Base-by-base conservation (phyloP, 176 grass and related monocot species). In the Metroxylon sagu region DNA sequence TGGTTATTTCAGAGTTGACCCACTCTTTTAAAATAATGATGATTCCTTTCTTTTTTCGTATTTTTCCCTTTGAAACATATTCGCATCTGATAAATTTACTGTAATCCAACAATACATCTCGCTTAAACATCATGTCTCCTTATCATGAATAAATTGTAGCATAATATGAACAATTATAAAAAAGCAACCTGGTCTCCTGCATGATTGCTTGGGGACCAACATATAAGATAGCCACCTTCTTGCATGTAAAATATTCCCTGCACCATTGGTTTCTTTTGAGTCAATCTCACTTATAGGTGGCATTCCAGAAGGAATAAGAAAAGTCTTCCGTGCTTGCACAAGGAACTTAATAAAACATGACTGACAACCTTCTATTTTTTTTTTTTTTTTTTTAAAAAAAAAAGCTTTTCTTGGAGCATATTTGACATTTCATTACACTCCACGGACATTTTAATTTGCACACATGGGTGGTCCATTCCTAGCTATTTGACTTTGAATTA, bases 251-350 rank as follows among this genome's bases (percentile, higher is more conserved):
- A 61, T 60, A 66, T 54, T 66, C 64, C 70, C 3, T 66, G 77
- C 80, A 73, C 58, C 59, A 18, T 76, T 59, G 67, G 71, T 80
- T 85, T 28, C 66, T 72, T 75, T 76, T 73, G 16, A 64, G 57
- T 73, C 72, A 64, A 59, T 62, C 64, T 69, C 53, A 60, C 68
- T 71, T 69, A 17, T 39, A 57, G 54, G 29, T 75, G 39, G 18
- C 50, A 43, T 43, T 43, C 35, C 48, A 6, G 26, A 60, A 28
- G 58, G 4, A 18, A 31, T 26, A 39, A 60, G 58, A 29, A 35
- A 60, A 35, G 12, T 43, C 8, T 12, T 43, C 12, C 35, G 35
- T 43, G 12, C 35, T 43, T 43, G 35, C 35, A 10, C 26, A 39
- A 28, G 16, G 58, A 35, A 28, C 5, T 31, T 60, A 17, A 4